Percentiles rank a stretch among this genome's conserved stretches.
Evolutionary conservation across 1,139 yeast species (phyloP).

Genomic region (Saccharomyces hybrid): DNA sequence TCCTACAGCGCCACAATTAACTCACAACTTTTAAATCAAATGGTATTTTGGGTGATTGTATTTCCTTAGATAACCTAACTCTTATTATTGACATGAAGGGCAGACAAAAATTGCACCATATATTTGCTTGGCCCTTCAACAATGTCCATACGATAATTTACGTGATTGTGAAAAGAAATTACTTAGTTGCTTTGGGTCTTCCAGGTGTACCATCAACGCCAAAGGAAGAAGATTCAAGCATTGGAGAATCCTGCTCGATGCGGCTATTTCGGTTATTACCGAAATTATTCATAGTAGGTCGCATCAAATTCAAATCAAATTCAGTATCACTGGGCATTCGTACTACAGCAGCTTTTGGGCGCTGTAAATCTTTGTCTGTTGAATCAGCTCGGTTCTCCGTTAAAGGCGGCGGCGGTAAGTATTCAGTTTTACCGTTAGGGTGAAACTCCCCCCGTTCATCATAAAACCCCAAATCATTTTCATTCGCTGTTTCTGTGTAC

Average conservation of each 20-base stretch:
- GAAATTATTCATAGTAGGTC: background rate
- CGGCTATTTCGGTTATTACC: background rate
- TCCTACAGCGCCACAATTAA: background rate
- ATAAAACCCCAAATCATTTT: constrained; percentile 73
- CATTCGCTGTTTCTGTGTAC: constrained; percentile 57
- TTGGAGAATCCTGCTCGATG: background rate
- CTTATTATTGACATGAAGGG: background rate
- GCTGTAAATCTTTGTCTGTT: constrained; percentile 3
- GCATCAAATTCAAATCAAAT: constrained; percentile 4
- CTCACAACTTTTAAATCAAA: background rate
- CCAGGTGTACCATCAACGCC: background rate
- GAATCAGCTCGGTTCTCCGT: constrained; percentile 8
- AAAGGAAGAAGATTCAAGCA: background rate
- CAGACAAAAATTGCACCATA: background rate
- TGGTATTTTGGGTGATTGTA: background rate
- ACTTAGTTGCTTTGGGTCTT: background rate
- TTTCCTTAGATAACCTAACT: background rate
- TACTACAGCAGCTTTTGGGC: constrained; percentile 13
- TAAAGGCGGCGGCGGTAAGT: constrained; percentile 22
- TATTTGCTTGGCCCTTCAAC: background rate
- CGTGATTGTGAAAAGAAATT: background rate
- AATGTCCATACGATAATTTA: background rate
- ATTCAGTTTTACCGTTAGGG: constrained; percentile 20
- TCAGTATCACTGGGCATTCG: constrained; percentile 6
- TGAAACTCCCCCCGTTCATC: constrained; percentile 59